These are phyloP conservation scores for Nasturtium officinale DNA, from an alignment of 345 rosid species.

Conservation along the genomic window DNA sequence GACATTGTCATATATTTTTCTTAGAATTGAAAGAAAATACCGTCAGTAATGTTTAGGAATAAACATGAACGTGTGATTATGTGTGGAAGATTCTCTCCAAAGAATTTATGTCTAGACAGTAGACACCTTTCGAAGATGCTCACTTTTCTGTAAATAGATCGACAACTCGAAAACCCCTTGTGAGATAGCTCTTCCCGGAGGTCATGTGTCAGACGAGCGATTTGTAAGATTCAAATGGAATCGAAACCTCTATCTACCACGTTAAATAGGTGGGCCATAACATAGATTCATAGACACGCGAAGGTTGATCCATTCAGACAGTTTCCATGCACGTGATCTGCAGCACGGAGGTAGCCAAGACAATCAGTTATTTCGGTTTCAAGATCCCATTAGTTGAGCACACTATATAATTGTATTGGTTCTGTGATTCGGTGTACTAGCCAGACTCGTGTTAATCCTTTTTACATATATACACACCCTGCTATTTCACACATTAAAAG, in stretches of 20 bases:
- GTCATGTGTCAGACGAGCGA: too few relatives aligned
- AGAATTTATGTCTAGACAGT: neutral
- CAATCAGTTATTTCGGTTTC: too few relatives aligned
- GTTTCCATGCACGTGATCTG: neutral
- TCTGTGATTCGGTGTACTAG: neutral
- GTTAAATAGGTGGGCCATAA: too few relatives aligned
- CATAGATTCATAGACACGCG: too few relatives aligned
- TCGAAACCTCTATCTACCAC: neutral
- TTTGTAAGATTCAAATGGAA: neutral
- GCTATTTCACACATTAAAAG: neutral
- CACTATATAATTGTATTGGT: too few relatives aligned
- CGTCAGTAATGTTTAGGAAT: neutral
- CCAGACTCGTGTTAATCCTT: neutral
- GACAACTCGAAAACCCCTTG: too few relatives aligned
- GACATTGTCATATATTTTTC: too few relatives aligned
- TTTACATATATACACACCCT: neutral
- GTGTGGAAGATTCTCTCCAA: neutral
- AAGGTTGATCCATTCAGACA: neutral
- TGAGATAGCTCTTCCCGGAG: neutral
- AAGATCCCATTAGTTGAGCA: neutral
- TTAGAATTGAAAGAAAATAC: too few relatives aligned
- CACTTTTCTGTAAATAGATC: neutral
- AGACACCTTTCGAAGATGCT: neutral
- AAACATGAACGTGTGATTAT: neutral
- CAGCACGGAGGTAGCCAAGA: neutral